Evolutionary conservation across 495 filamentous ascomycete species (phyloP), one percentile per base, ranked within the genome.

Genomic region (Tuber borchii): DNA sequence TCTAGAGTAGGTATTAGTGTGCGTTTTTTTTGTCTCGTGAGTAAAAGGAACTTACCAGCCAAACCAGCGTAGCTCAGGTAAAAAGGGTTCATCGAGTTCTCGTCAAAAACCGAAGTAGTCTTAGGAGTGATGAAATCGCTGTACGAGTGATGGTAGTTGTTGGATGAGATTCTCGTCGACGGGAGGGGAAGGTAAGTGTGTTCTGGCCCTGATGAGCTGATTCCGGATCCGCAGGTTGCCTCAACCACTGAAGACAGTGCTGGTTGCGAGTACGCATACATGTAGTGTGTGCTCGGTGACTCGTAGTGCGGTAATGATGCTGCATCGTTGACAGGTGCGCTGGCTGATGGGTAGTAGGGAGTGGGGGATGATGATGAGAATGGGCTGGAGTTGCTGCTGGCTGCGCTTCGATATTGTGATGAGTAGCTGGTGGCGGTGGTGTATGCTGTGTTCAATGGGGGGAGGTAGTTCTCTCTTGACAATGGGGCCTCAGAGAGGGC

Each of bases 21-120:
- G 26, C 42, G 9, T 3, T 16, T 65, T 31, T 34, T 31, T 26
- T 56, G 22, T 65, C 74, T 79, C 26, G 80, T 69, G 16, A 72
- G n/a, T 56, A 73, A 72, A 72, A 40, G 31, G 70, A 74, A 44
- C 70, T 70, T 90, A 75, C 91, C 91, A 17, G 90, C 89, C 84
- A 95, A 89, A 22, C 90, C 88, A 70, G 89, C 87, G 80, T 92
- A 93, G 83, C 91, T 92, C 86, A 89, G 88, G 82, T 91, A 90
- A 84, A 93, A 96, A 0, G 92, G 90, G 78, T 86, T 90, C 79
- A 94, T 87, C 61, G 87, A 86, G 72, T 93, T 91, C 56, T 93
- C 91, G 61, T 89, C 88, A 74, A 80, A 87, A 78, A 82, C 76
- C 56, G 83, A 89, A 87, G 81, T 87, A 84, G 75, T 88, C 88